Evolutionary conservation across 1,139 yeast genomes (phyloP), one percentile per base, ranked within the genome.

Genomic region (Pichia sp.): DNA sequence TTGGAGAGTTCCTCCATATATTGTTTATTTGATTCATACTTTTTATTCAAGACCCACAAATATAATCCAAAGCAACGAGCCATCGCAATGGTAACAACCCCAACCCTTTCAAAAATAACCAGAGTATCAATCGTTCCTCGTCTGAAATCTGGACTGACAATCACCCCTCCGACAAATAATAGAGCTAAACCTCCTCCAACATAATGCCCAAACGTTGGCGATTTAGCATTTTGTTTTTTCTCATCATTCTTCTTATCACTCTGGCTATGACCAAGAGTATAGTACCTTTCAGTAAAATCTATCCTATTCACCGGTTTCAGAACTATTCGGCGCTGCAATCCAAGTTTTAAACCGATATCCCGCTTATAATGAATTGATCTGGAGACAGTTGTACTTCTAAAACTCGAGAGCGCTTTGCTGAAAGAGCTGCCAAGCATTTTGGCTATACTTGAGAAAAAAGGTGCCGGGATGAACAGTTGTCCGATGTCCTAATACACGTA

Each of bases 1-100:
- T 76, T 72, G 7, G 79, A 72, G 51, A 92, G 70, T 0, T 85
- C 93, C 8, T 67, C 62, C 2, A 70, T 65, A 49, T 85, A 77
- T 8, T 78, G 85, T n/a, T 78, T 79, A 1, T 74, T 75, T 7
- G 75, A 63, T 2, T 75, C 85, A 8, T 76, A 74, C 10, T 65
- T 54, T 1, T 38, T 71, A 19, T 74, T 75, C 45, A 92, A 73
- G 0, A 82, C 77, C 51, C 75, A 75, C 57, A 85, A 77, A 70
- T 93, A 93, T 43, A 84, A 71, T 53, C 75, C 73, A 64, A 87
- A 82, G 67, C 93, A 87, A 58, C 81, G 72, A 13, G 75, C 59
- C 2, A 89, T 82, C 4, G 93, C 90, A 8, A 77, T 69, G 0
- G 85, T 72, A 1, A 86, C 93, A 8, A 84, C 83, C 4, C 82